Base-by-base conservation (phyloP, 23 red algal species). In the Gracilaria gracilis region DNA sequence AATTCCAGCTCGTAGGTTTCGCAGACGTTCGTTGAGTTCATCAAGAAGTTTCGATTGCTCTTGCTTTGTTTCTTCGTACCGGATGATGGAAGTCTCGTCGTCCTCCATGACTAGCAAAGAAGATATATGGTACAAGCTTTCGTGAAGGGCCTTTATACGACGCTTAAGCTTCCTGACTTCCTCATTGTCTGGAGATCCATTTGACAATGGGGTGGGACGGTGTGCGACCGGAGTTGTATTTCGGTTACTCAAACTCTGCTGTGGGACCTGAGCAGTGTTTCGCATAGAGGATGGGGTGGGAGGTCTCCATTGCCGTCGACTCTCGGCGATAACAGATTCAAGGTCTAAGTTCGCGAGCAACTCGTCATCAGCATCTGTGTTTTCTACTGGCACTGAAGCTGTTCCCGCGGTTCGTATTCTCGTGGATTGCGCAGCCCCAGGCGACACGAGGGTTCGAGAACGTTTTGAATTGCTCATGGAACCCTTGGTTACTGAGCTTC, bases 91-190 rank as follows among this genome's bases (percentile, higher is more conserved):
- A 11, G 47, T n/a, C 17, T 64, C 76, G 29, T 90, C 70, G 6
- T 77, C 74, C 14, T 90, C 87, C 74, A 90, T 39, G 17, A 75
- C 87, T 28, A 90, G 39, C 24, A 90, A 16, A 42, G 50, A 77
- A 17, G 87, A 90, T 27, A 81, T 90, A 50, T 90, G 67, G 47
- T 81, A 90, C 46, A 90, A 62, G 50, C 74, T 81, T 61, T 90
- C 87, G 42, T 90, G 54, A 15, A 81, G 32, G 14, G 76, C 74
- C 11, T 77, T 64, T 32, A 90, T 90, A 9, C 87, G 73, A 47
- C 87, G 46, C 44, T 79, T 90, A 31, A 90, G 34, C 29, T 69
- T 90, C 23, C 29, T 74, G 71, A 80, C 64, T 35, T 67, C 87
- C 50, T 70, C 67, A 53, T 70, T 48, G 28, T 62, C 8, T 9